phyloP scores from a whole-genome alignment of 139 green algal genomes.

The Chlamydomonas sphaeroides region DNA sequence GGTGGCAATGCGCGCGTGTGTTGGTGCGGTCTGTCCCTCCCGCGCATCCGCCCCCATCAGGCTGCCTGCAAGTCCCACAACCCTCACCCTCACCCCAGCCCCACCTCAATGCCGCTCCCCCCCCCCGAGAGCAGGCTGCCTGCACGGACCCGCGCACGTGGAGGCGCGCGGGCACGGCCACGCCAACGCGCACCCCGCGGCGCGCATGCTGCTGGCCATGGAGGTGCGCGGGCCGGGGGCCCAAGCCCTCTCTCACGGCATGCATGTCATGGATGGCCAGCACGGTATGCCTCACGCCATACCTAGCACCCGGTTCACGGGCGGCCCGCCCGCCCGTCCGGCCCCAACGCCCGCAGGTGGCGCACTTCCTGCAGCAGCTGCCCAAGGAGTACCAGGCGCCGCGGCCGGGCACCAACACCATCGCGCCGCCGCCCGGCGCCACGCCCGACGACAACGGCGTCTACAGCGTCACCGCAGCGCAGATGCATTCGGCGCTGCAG shows the following conservation, averaged over 20 bases:
- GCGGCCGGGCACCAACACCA: background rate
- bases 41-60: background rate
- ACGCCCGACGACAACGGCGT: background rate
- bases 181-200: slow-evolving; percentile 7
- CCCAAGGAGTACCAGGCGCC: background rate
- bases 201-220: slow-evolving; percentile 23
- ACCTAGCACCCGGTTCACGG: no score
- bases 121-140: slow-evolving; percentile 27
- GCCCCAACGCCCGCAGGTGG: background rate
- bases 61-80: no score
- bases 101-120: background rate
- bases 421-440: background rate
- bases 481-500: background rate
- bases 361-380: background rate
- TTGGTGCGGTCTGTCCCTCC: no score
- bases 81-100: background rate
- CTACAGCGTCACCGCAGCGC: background rate
- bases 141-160: slow-evolving; percentile 26
- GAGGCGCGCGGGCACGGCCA: background rate
- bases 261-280: no score
- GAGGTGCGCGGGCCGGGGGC: background rate
- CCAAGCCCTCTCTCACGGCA: no score
- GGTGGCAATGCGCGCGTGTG: no score
- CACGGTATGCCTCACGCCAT: no score
- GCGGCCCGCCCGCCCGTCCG: background rate